phyloP scores from a whole-genome alignment of 345 rosid species.

The Bruguiera sexangula region DNA sequence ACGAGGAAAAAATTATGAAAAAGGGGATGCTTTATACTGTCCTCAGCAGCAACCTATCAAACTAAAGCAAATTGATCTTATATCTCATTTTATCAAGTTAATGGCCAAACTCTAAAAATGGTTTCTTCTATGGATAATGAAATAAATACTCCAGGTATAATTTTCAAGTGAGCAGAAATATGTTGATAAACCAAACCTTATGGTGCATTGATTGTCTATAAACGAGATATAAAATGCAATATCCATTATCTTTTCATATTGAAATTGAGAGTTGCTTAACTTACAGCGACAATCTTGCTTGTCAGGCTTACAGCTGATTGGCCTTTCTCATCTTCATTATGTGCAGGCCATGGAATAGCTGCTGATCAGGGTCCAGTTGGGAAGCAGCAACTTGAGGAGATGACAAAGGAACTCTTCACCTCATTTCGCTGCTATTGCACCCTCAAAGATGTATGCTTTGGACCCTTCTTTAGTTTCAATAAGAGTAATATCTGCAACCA shows the following conservation, averaged over 20 bases:
- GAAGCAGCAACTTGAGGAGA: constrained; percentile 44
- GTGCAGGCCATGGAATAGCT: constrained; percentile 21
- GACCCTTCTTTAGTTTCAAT: background rate
- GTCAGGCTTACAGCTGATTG: background rate
- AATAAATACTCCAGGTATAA: background rate
- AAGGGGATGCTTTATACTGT: too few species aligned
- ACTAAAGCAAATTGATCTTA: too few species aligned
- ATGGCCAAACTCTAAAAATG: too few species aligned
- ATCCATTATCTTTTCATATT: background rate
- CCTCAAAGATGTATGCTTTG: constrained; percentile 63
- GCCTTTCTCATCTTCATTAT: background rate
- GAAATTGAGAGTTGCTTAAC: background rate
- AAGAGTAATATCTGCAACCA: too few species aligned
- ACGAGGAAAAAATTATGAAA: too few species aligned
- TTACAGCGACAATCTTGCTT: too few species aligned
- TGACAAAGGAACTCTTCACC: constrained; percentile 57
- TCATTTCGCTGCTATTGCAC: constrained; percentile 84
- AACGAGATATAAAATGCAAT: too few species aligned
- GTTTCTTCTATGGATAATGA: background rate
- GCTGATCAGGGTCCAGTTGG: constrained; percentile 16
- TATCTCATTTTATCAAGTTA: too few species aligned
- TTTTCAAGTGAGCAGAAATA: too few species aligned
- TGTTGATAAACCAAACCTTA: too few species aligned
- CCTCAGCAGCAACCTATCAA: too few species aligned
- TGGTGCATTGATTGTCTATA: too few species aligned